Base-by-base conservation (phyloP, 2,329 filamentous ascomycete species). In the Chaetomium olivaceum region DNA sequence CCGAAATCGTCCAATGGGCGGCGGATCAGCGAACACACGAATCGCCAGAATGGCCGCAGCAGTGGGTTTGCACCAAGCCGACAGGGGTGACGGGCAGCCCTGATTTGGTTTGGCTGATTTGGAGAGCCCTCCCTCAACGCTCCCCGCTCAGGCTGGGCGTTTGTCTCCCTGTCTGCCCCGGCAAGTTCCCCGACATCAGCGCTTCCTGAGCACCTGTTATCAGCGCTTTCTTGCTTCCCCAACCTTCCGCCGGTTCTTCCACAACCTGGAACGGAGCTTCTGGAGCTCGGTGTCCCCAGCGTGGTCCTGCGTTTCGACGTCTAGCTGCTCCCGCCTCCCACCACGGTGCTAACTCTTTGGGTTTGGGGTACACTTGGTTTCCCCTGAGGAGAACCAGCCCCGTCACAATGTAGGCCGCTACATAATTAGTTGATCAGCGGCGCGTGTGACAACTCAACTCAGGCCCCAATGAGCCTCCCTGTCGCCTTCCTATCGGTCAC, bases 1-100 rank as follows among this genome's bases (percentile, higher is more conserved):
- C 12, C 16, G 27, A 6, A 14, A 33, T 16, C 4, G 36, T 64
- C 67, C 65, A 70, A 66, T 68, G 36, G 62, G 58, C 46, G 21
- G 7, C 12, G 12, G 29, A 23, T 27, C 29, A 25, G 29, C 46
- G 25, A 52, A 60, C 58, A n/a, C 9, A n/a, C 46, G 21, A 36
- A 12, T 12, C n/a, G 46, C 29, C 58, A 19, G 46, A 48, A 2
- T 48, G n/a, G 46, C 58, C n/a, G 29, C 27, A 46, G 23, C 31
- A 16, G 21, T 36, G 14, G 39, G 7, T 8, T 21, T 23, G 29
- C 36, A 27, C 55, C 33, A 39, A 56, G 65, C 25, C 54, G 63
- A 65, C 68, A 70, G 67, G 67, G 67, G 64, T 52, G 23, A 25
- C 50, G 6, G 14, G 21, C 50, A 52, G 50, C 50, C 68, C 50